These are phyloP conservation scores for Oemleria cerasiformis DNA, from an alignment of 306 rosid genomes.

Conservation along the genomic window DNA sequence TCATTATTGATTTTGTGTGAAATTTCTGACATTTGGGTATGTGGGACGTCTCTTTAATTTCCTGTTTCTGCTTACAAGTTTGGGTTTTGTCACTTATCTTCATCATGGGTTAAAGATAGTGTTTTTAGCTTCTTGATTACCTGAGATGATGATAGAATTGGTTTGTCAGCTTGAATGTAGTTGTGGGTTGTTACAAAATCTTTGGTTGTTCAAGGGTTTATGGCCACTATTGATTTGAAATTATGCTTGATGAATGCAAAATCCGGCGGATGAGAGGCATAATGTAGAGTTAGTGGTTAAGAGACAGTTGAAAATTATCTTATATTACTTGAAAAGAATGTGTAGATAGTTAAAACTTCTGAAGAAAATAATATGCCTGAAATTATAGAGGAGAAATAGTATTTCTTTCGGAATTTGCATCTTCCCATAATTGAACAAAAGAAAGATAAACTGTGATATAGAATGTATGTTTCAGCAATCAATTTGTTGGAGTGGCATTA, in stretches of 20 bases:
- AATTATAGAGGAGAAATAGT: background rate
- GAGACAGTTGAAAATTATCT: background rate
- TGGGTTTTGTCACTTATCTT: background rate
- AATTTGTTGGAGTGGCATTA: constrained; percentile 3
- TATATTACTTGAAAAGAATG: constrained; percentile 1
- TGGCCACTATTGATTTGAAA: background rate
- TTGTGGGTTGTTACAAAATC: background rate
- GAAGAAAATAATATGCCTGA: background rate
- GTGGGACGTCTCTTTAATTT: background rate
- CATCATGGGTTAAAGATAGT: background rate
- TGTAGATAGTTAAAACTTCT: background rate
- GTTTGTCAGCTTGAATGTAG: background rate
- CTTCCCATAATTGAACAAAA: background rate
- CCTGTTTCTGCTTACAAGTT: background rate
- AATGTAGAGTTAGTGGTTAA: background rate
- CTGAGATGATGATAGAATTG: background rate
- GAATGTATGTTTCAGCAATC: background rate
- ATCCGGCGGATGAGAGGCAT: background rate
- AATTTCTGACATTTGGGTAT: constrained; percentile 11
- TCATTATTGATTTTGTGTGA: background rate
- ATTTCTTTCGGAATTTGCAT: background rate
- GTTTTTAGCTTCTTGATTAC: constrained; percentile 2
- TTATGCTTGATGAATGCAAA: background rate
- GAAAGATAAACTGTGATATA: background rate
- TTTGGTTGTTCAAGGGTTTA: background rate